Conservation (phyloP, 768 basidiomycete species). For the Sporobolomyces roseus region DNA sequence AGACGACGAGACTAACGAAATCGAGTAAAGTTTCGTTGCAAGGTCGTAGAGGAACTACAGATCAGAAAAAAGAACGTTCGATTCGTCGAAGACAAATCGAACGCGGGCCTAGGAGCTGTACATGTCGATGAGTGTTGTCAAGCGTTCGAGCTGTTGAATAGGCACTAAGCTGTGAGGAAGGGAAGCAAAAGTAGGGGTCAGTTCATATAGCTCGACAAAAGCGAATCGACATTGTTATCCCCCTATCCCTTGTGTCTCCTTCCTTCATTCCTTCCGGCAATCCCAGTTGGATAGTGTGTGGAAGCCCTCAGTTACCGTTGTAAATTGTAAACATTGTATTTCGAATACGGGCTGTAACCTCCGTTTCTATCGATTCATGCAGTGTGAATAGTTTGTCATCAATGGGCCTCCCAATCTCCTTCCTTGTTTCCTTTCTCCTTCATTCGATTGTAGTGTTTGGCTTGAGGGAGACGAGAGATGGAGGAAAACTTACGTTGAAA, state of each 20-base stretch:
- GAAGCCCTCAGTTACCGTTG: slow-evolving; percentile 34
- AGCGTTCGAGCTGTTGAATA: no score
- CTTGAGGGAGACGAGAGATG: not conserved
- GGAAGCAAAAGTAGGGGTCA: no score
- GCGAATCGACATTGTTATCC: not conserved
- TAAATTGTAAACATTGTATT: not conserved
- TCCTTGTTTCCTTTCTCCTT: not conserved
- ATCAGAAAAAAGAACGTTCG: no score
- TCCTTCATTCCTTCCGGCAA: not conserved
- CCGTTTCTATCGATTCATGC: not conserved
- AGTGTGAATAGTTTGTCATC: slow-evolving; percentile 38
- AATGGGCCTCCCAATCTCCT: not conserved
- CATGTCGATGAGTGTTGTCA: no score
- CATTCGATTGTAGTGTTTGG: not conserved
- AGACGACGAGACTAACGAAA: not conserved
- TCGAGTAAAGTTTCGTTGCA: not conserved
- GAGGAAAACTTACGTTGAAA: not conserved
- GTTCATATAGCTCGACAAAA: no score
- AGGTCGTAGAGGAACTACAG: not conserved
- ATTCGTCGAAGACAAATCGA: no score
- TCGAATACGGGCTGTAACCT: slow-evolving; percentile 21
- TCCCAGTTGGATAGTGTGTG: no score
- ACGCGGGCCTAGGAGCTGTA: no score
- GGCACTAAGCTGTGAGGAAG: no score
- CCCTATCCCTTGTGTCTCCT: not conserved